Base-by-base conservation (phyloP, 192 early-diverging fungal species). In the Podila verticillata region DNA sequence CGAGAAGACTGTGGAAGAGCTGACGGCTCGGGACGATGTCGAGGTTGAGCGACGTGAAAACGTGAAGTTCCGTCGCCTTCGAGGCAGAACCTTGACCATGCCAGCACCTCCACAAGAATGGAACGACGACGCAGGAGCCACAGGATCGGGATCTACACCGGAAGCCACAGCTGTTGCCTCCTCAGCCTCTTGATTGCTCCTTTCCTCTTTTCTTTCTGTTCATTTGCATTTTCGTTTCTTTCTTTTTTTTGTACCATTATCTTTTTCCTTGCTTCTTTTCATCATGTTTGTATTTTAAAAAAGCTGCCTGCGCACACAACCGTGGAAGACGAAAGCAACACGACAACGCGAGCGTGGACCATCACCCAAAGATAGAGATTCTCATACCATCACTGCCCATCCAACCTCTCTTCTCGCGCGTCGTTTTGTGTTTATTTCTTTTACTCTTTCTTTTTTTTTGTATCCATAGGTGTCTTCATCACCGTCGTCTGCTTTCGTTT, bases 11-110 rank as follows among this genome's bases (percentile, higher is more conserved):
- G 66, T 80, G 24, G 77, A 80, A 60, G 77, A 80, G 44, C 35
- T 80, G 65, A 64, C 59, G 13, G 77, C 70, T 22, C 35, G 48
- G 26, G 77, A 80, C 29, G 77, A 80, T 65, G 77, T 80, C 8
- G 77, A 80, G 34, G 72, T 80, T 51, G 77, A 80, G 28, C 32
- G 77, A 31, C 77, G 77, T 26, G 65, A 72, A 15, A 80, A 80
- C 47, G 39, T 80, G 61, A 80, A 80, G 66, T 80, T 80, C 62
- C 70, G 77, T 47, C 70, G 70, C 32, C 56, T 80, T 20, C 59
- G 77, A 7, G 77, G 77, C 30, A 65, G 77, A 6, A 72, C 70
- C 2, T 35, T 80, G 60, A 80, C 69, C 0, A 80, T 80, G 77
- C 77, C 77, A 20, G 70, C 70, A 19, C 66, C 77, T 30, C 70